phyloP scores from a whole-genome alignment of 2,329 filamentous ascomycete genomes.

The Neonectria coccinea region DNA sequence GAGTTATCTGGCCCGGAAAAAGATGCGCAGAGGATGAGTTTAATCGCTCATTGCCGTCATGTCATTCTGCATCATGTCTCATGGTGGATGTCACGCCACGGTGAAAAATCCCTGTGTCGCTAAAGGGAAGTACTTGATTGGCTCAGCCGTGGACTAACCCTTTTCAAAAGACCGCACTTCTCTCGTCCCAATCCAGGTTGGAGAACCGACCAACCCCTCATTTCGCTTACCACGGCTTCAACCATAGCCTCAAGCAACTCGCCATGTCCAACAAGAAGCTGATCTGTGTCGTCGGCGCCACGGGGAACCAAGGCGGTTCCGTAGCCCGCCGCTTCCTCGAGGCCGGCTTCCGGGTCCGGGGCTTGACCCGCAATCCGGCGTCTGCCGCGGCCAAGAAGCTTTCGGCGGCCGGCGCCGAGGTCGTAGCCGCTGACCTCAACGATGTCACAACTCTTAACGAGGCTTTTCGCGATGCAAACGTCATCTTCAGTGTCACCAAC shows the following conservation, averaged over 20 bases:
- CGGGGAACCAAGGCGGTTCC: conserved; percentile 63
- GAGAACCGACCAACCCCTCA: background rate
- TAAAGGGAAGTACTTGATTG: background rate
- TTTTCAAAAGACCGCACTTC: background rate
- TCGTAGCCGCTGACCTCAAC: conserved; percentile 58
- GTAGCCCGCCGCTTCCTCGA: conserved; percentile 60
- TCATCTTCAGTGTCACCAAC: conserved; percentile 67
- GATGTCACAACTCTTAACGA: conserved; percentile 53
- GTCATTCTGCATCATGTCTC: background rate
- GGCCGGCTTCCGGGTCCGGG: conserved; percentile 58
- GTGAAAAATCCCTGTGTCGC: background rate
- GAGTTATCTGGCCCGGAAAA: background rate
- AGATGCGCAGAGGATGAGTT: background rate
- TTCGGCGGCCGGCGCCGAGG: conserved; percentile 55
- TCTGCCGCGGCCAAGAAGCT: conserved; percentile 57
- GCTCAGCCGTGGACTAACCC: background rate
- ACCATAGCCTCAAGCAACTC: conserved; percentile 1
- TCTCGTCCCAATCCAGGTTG: background rate
- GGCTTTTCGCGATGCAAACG: conserved; percentile 59
- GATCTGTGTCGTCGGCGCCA: conserved; percentile 60
- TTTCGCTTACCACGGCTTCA: background rate
- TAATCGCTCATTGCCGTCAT: background rate
- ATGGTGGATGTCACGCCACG: background rate
- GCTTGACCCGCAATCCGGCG: conserved; percentile 58
- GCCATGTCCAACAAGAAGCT: conserved; percentile 47